Conservation (phyloP, 2,329 filamentous ascomycete species). For the Thielaviopsis populi region DNA sequence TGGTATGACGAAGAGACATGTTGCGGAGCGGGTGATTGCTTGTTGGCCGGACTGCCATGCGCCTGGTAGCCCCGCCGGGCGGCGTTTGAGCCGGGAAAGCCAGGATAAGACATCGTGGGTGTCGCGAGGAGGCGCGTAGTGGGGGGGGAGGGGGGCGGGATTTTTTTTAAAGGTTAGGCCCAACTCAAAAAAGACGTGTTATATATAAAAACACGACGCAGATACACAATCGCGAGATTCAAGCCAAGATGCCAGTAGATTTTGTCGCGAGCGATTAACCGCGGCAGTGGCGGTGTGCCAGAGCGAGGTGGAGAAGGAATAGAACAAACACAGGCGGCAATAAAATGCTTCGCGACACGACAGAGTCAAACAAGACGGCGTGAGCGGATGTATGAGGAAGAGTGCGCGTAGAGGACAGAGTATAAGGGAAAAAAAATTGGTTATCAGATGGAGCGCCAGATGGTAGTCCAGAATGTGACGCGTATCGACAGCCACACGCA, state of each 20-base stretch:
- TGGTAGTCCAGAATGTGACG: background rate
- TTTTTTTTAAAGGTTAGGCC: background rate
- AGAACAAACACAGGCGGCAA: background rate
- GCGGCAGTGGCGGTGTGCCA: constrained; percentile 8
- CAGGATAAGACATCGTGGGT: background rate
- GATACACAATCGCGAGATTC: background rate
- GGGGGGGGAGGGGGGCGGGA: background rate
- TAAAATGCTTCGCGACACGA: background rate
- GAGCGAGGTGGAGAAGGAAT: background rate
- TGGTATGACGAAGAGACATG: constrained; percentile 41
- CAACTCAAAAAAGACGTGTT: background rate
- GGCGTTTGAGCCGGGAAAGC: background rate
- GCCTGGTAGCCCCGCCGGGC: constrained; percentile 17
- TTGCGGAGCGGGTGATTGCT: constrained; percentile 40
- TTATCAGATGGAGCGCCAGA: background rate
- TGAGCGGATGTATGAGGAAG: background rate
- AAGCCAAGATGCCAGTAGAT: background rate
- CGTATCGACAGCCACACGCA: constrained; percentile 8
- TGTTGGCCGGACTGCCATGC: constrained; percentile 37
- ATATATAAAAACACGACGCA: background rate
- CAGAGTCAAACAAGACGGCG: background rate
- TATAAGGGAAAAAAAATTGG: background rate
- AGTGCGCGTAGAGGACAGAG: background rate
- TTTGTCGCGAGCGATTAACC: constrained; percentile 8
- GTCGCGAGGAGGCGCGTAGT: background rate